Conservation (phyloP, 176 grass and related monocot genomes). For the Themeda triandra region DNA sequence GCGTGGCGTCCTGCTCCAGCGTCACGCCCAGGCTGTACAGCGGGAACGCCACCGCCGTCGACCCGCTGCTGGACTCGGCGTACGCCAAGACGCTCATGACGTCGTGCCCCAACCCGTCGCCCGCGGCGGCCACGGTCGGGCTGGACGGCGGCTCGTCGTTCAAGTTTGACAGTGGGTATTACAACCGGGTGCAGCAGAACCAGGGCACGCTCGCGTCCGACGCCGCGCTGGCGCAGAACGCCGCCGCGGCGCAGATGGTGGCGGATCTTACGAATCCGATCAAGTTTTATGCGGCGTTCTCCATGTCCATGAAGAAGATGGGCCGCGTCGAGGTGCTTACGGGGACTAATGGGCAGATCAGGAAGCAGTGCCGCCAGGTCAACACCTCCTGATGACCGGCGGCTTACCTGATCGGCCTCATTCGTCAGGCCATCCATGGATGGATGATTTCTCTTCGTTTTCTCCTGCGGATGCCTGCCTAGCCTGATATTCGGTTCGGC, state of each 20-base stretch:
- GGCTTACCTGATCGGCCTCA: too few species aligned
- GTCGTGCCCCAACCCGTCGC: conserved; percentile 30
- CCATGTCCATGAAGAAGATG: conserved; percentile 66
- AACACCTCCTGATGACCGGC: conserved; percentile 38
- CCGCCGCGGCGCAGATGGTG: conserved; percentile 27
- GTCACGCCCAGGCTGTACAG: conserved; percentile 45
- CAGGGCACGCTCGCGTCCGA: conserved; percentile 50
- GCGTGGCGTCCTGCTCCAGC: conserved; percentile 46
- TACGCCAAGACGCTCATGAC: conserved; percentile 44
- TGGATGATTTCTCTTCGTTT: not conserved
- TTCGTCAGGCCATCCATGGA: not conserved
- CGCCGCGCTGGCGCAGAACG: conserved; percentile 51
- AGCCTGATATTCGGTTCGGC: not conserved
- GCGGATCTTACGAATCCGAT: conserved; percentile 26
- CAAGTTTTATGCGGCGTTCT: conserved; percentile 53
- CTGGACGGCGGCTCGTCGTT: conserved; percentile 33
- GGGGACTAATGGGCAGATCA: conserved; percentile 29
- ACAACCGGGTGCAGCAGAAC: conserved; percentile 26
- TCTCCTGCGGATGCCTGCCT: not conserved
- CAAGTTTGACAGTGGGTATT: conserved; percentile 52
- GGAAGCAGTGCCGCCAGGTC: conserved; percentile 48
- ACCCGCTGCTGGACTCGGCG: conserved; percentile 44
- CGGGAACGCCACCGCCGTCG: conserved; percentile 34
- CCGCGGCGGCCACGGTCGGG: not conserved
- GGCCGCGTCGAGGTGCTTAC: conserved; percentile 55